phyloP scores from a whole-genome alignment of 2,329 filamentous ascomycete species.

The Laburnicola sp. region DNA sequence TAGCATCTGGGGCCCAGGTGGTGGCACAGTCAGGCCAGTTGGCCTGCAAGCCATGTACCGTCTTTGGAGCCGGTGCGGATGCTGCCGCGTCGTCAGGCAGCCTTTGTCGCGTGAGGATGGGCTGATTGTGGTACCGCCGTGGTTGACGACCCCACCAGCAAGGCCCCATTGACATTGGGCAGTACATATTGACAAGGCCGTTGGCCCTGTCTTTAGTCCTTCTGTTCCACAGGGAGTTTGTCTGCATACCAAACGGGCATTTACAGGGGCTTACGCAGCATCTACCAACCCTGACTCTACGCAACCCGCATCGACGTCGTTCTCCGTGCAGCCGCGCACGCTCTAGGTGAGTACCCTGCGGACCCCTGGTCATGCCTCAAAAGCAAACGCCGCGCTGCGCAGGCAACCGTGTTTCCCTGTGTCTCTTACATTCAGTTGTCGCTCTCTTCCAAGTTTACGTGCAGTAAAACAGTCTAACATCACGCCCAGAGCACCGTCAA shows the following conservation, averaged over 20 bases:
- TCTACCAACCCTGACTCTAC: too few species aligned
- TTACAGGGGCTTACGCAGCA: too few species aligned
- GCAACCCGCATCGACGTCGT: too few species aligned
- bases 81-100: background rate
- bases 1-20: too few species aligned
- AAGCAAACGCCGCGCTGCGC: slow-evolving; percentile 7
- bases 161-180: background rate
- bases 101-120: slow-evolving; percentile 1
- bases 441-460: slow-evolving; percentile 1
- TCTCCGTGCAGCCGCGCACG: slow-evolving; percentile 3
- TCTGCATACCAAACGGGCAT: too few species aligned
- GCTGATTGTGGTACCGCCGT: slow-evolving; percentile 1
- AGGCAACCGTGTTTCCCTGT: slow-evolving; percentile 5
- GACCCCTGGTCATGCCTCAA: slow-evolving; percentile 10
- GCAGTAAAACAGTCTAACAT: background rate
- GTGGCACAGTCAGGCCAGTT: background rate
- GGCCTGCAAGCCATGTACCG: background rate
- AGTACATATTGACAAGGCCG: slow-evolving; percentile 3
- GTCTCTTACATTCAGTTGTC: background rate
- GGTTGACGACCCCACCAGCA: background rate
- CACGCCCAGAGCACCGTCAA: background rate
- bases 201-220: slow-evolving; percentile 14
- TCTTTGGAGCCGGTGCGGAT: slow-evolving; percentile 1
- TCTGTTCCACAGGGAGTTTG: too few species aligned
- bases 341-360: slow-evolving; percentile 13